Evolutionary conservation across 2,329 filamentous ascomycete species (phyloP).

Genomic region (Neofusicoccum sp.): DNA sequence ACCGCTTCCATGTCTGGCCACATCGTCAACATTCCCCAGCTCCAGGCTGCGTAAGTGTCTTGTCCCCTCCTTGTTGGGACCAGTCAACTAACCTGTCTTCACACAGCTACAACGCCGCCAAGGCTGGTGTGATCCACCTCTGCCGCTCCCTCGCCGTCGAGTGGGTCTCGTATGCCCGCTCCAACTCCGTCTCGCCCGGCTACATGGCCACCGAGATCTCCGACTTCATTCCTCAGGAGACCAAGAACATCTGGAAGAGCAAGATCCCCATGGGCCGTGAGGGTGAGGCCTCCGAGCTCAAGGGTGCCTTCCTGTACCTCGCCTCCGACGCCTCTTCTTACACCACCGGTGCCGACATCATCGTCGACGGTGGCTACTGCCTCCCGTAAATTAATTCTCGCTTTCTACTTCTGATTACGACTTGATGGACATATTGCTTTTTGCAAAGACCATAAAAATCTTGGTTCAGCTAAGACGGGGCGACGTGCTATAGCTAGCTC

Average conservation of each 20-base stretch:
- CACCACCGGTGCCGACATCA: constrained; percentile 53
- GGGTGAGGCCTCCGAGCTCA: constrained; percentile 71
- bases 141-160: constrained; percentile 65
- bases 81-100: background rate
- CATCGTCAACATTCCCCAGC: constrained; percentile 79
- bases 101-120: constrained; percentile 47
- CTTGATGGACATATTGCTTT: background rate
- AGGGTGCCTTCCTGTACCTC: constrained; percentile 79
- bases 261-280: constrained; percentile 81
- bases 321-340: constrained; percentile 80
- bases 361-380: constrained; percentile 19
- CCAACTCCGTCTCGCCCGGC: constrained; percentile 66
- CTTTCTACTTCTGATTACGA: background rate
- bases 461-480: constrained; percentile 6
- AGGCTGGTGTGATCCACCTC: constrained; percentile 66
- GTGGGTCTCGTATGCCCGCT: constrained; percentile 67
- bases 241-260: constrained; percentile 70
- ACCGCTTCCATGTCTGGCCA: constrained; percentile 75
- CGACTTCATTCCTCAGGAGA: constrained; percentile 65
- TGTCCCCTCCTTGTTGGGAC: background rate
- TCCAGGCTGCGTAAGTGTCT: constrained; percentile 45
- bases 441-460: background rate
- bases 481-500: background rate
- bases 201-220: constrained; percentile 68
- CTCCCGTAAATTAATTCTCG: constrained; percentile 3